Base-by-base conservation (phyloP, 2,329 filamentous ascomycete genomes). In the Fusarium sulawesiense region DNA sequence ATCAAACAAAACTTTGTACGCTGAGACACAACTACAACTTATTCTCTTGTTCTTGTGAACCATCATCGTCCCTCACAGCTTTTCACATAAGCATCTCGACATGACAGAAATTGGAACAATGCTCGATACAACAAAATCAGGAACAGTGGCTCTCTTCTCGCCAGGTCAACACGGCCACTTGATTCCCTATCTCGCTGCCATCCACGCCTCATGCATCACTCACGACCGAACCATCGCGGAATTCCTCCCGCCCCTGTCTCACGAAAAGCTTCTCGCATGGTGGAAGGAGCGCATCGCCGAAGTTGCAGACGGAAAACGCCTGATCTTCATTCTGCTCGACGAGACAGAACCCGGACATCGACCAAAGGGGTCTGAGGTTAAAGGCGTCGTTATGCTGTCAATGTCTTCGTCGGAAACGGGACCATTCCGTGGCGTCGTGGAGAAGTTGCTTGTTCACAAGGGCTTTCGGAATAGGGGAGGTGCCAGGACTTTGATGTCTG, bases 141-240 rank as follows among this genome's bases (percentile, higher is more conserved):
- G 77, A 51, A 77, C 76, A 51, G 80, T 83, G 30, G 73, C 81
- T 51, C 68, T 83, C 69, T 87, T 86, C 76, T 78, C 80, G 27
- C 78, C 82, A 5, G 75, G 74, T 10, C 76, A 80, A 37, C 86
- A 90, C 71, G 74, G 79, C 29, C 83, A 86, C 72, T 82, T 90
- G 23, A 81, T 88, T 25, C 83, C 85, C 18, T 86, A 87, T 72
- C 81, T 91, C 20, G 87, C 87, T 37, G 82, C 83, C 48, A 81
- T 91, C 25, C 88, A 90, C 70, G 85, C 83, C 62, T 82, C 84
- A 16, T 89, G 88, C 78, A 88, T 91, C 75, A 85, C 84, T 7
- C 80, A 84, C 63, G 87, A 88, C 78, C 81, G 83, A 73, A 86
- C 84, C 66, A 82, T 88, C 37, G 86, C 86, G 27, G 86, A 83